phyloP scores from a whole-genome alignment of 495 filamentous ascomycete species.

The Rostrohypoxylon terebratum region DNA sequence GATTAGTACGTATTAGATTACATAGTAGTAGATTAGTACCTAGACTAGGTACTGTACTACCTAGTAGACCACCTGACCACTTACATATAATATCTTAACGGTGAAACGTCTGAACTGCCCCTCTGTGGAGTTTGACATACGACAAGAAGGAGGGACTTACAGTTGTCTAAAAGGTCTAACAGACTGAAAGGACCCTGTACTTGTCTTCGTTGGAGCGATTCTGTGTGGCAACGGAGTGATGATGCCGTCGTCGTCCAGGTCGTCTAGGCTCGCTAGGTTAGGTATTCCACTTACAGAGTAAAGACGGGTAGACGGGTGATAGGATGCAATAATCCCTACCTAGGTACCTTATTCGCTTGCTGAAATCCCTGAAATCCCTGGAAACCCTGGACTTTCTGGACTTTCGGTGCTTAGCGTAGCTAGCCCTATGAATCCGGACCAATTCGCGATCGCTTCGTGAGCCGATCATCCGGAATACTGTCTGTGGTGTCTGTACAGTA shows the following conservation, averaged over 20 bases:
- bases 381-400: too few species aligned
- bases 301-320: conserved; percentile 10
- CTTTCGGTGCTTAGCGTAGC: conserved; percentile 32
- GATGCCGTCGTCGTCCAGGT: conserved; percentile 4
- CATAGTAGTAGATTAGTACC: too few species aligned
- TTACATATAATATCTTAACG: too few species aligned
- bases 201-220: conserved; percentile 1
- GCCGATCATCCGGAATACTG: conserved; percentile 36
- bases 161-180: neutral
- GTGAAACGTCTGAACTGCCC: conserved; percentile 29
- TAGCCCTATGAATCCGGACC: conserved; percentile 39
- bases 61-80: too few species aligned
- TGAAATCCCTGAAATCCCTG: conserved; percentile 7
- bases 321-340: conserved; percentile 16
- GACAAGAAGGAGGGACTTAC: neutral
- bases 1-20: too few species aligned
- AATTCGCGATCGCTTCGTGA: conserved; percentile 31
- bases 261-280: conserved; percentile 2
- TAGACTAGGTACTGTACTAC: conserved; percentile 40
- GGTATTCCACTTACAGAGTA: conserved; percentile 4
- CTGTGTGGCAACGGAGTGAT: conserved; percentile 18
- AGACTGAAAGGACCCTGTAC: neutral
- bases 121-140: conserved; percentile 40
- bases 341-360: conserved; percentile 15
- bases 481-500: neutral